phyloP scores from a whole-genome alignment of 106 monocot species.

The Alisma plantagoaquatica region DNA sequence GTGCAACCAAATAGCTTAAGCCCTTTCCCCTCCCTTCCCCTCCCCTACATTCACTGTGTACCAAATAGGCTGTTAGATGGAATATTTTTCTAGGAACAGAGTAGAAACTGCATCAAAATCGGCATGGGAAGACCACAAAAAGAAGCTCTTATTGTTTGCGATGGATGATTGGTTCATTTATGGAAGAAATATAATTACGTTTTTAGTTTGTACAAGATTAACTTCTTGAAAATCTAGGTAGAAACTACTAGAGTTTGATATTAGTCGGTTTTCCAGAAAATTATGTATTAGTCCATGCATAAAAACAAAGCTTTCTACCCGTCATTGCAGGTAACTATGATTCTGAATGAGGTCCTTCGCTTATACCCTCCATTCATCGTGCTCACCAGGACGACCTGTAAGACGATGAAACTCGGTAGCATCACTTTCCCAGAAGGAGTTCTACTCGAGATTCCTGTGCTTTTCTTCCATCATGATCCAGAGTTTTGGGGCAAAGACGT shows the following conservation, averaged over 20 bases:
- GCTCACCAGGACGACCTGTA: background rate
- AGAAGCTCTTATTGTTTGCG: background rate
- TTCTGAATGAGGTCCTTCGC: conserved; percentile 40
- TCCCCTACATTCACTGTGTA: too few species aligned
- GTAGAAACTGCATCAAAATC: too few species aligned
- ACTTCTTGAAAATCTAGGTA: too few species aligned
- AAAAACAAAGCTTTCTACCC: background rate
- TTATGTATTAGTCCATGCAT: too few species aligned
- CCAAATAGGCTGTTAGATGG: too few species aligned
- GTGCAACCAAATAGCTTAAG: too few species aligned
- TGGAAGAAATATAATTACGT: background rate
- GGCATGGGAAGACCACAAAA: too few species aligned
- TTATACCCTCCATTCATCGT: conserved; percentile 25
- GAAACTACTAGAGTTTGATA: too few species aligned
- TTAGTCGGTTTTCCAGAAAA: too few species aligned
- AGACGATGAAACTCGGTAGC: background rate
- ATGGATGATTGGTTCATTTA: background rate
- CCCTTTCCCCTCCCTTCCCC: too few species aligned
- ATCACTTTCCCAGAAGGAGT: background rate
- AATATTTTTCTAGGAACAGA: too few species aligned
- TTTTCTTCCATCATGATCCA: conserved; percentile 24
- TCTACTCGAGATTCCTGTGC: conserved; percentile 9
- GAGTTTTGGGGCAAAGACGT: conserved; percentile 6
- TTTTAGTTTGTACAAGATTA: too few species aligned
- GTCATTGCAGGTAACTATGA: conserved; percentile 32